Base-by-base conservation (phyloP, 257 asterid genomes). In the Rehmannia glutinosa region DNA sequence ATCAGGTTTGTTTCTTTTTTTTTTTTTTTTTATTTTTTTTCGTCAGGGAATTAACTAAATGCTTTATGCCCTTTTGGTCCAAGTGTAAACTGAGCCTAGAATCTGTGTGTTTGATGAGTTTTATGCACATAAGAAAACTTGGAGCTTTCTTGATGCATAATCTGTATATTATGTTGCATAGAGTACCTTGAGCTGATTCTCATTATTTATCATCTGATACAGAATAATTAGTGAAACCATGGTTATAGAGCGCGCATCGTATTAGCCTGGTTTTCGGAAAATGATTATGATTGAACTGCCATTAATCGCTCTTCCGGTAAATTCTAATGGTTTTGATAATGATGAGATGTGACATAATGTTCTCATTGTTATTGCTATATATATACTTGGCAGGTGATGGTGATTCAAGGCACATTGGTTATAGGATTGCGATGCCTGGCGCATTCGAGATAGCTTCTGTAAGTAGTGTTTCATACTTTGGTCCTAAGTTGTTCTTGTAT, bases 381-480 rank as follows among this genome's bases (percentile, higher is more conserved):
- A n/a, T n/a, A 1, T 12, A 16, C 56, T 50, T 50, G 71, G 21
- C 53, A 86, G 94, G 94, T 81, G 88, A 86, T 73, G 90, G 94
- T n/a, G 86, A 84, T 66, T 33, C 88, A 47, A 78, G 76, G 64
- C 90, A 84, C 78, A 78, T 86, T 17, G 94, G 94, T 64, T 80
- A 53, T 69, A 76, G 79, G 69, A 75, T 84, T 32, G 71, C 78
- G 63, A 75, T 69, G 76, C 88, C 94, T 1, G 68, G 68, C 70
- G 83, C 88, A 27, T 76, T 77, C 39, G 90, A 81, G 57, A 78
- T 86, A 54, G 69, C 73, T 69, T 81, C 88, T 11, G 90, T 86
- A 76, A 82, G 88, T 12, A 46, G 0, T 73, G 33, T n/a, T 12
- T 7, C 6, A 16, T n/a, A 19, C 46, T 60, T 27, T 13, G 0